A percentile compares a stretch with the other conserved stretches of the same genome.
These are phyloP conservation scores for Psophocarpus tetragonolobus DNA, from an alignment of 306 rosid species.

Conservation along the genomic window DNA sequence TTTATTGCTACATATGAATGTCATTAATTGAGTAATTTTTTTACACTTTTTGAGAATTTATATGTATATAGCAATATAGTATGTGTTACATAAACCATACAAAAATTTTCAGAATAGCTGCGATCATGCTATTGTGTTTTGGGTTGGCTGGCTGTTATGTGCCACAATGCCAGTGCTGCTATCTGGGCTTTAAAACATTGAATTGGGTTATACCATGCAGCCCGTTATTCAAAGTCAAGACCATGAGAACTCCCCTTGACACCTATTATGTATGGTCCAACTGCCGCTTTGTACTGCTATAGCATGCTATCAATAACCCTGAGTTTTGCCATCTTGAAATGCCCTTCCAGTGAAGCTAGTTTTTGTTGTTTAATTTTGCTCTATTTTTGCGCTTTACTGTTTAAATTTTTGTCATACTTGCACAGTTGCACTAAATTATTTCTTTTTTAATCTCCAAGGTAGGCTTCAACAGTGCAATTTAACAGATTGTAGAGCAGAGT, in stretches of 20 bases:
- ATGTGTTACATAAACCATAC: background rate
- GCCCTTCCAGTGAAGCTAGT: background rate
- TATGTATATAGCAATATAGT: background rate
- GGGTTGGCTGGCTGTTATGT: background rate
- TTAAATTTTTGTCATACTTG: background rate
- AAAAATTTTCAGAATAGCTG: background rate
- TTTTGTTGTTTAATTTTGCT: background rate
- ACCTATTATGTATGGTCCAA: background rate
- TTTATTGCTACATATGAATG: background rate
- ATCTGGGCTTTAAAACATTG: background rate
- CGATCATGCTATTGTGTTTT: background rate
- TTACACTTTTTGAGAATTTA: background rate
- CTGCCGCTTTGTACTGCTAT: background rate
- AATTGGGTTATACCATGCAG: background rate
- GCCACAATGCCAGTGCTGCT: too few relatives aligned
- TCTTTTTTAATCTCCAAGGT: background rate
- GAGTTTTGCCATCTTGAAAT: conserved; percentile 15
- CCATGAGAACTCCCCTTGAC: background rate
- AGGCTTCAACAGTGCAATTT: conserved; percentile 23
- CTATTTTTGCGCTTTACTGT: background rate
- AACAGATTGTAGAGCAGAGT: conserved; percentile 6
- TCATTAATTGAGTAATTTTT: background rate
- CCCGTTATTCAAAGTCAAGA: background rate
- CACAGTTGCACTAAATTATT: background rate
- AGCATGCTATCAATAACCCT: background rate